phyloP scores from a whole-genome alignment of 768 basidiomycete genomes.

The Mycena kentingensis region DNA sequence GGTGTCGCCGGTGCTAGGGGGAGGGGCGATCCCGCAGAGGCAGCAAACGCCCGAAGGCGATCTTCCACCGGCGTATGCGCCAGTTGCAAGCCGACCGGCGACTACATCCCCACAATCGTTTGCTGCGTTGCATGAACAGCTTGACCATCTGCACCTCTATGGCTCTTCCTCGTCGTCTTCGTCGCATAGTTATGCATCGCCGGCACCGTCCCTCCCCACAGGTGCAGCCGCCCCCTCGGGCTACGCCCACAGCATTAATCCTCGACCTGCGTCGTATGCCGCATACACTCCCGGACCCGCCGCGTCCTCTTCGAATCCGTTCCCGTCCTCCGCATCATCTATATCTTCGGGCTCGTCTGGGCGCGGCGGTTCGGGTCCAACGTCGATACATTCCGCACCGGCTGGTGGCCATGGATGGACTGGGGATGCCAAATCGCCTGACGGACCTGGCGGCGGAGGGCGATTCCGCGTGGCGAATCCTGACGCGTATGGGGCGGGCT shows the following conservation, averaged over 20 bases:
- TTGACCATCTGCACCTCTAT: background rate
- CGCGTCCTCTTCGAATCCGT: background rate
- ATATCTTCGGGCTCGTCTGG: background rate
- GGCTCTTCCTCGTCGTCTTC: background rate
- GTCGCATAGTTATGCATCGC: too few relatives aligned
- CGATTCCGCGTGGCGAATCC: background rate
- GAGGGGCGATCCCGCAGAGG: too few relatives aligned
- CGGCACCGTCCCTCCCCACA: too few relatives aligned
- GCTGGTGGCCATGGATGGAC: background rate
- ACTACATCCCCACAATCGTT: background rate
- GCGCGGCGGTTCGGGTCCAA: background rate
- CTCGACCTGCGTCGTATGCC: too few relatives aligned
- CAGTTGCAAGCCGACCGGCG: background rate
- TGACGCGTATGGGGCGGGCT: too few relatives aligned
- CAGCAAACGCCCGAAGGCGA: background rate
- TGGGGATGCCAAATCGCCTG: background rate
- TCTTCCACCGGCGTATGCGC: background rate
- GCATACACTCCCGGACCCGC: background rate
- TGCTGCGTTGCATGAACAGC: background rate
- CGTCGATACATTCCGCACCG: background rate
- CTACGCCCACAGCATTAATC: too few relatives aligned
- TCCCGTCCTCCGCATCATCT: background rate
- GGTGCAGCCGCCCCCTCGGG: too few relatives aligned
- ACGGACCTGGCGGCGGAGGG: background rate
- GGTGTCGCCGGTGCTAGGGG: too few relatives aligned